phyloP scores from a whole-genome alignment of 257 asterid species.

The Apocynum venetum region DNA sequence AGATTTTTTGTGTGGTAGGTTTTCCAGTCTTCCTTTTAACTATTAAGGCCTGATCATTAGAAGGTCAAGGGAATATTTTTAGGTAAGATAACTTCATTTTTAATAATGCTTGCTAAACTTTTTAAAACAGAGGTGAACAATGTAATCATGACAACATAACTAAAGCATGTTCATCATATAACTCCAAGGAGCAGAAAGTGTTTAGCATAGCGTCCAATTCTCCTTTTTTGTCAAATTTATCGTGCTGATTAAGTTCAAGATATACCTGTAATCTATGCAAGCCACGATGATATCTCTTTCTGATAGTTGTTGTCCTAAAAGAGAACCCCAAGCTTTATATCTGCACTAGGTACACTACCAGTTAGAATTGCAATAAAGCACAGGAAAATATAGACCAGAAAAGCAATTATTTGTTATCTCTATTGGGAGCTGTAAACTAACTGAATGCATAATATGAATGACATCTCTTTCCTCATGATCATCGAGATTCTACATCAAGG shows the following conservation, averaged over 20 bases:
- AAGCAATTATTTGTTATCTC: not conserved
- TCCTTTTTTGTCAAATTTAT: not conserved
- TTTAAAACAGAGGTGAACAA: not conserved
- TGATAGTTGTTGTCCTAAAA: constrained; percentile 80
- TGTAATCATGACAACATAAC: not conserved
- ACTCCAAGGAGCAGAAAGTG: not conserved
- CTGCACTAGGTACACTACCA: constrained; percentile 35
- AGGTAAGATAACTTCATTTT: not conserved
- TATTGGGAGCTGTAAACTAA: not conserved
- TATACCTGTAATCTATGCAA: constrained; percentile 95
- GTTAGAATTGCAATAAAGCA: constrained; percentile 17
- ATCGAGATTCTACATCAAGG: not conserved
- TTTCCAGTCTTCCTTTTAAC: not conserved
- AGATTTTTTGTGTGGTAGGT: not conserved
- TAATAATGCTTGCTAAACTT: not conserved
- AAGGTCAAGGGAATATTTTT: not conserved
- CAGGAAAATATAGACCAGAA: not conserved
- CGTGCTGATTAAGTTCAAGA: constrained; percentile 9
- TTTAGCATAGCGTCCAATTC: not conserved
- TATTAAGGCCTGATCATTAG: not conserved
- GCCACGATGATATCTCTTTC: constrained; percentile 95
- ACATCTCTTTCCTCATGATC: not conserved
- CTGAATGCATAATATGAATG: not conserved
- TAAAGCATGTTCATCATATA: not conserved
- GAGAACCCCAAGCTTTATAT: constrained; percentile 99